Conservation (phyloP, 75 land plant genomes). For the Isoetes taiwanensis region DNA sequence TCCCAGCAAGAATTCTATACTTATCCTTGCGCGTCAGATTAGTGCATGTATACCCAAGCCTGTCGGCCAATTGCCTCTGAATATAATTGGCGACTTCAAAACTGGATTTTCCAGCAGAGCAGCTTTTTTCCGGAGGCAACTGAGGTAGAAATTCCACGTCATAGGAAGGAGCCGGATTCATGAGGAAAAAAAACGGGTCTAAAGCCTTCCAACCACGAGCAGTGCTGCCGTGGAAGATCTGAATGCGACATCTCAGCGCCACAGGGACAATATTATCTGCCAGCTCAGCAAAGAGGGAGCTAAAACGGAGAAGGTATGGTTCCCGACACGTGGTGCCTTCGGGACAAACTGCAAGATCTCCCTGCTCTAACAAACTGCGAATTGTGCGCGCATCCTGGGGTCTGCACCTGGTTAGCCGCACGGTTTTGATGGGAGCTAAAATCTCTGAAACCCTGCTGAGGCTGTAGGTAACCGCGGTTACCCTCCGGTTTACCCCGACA, state of each 20-base stretch:
- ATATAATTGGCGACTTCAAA: not conserved
- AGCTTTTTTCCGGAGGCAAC: conserved; percentile 40
- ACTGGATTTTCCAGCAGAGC: not conserved
- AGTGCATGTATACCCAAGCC: not conserved
- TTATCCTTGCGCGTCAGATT: not conserved
- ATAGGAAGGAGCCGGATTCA: conserved; percentile 68
- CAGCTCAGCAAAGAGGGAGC: conserved; percentile 50
- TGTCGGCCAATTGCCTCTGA: not conserved
- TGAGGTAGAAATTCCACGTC: conserved; percentile 60
- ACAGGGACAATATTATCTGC: conserved; percentile 60
- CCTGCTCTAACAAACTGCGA: not conserved
- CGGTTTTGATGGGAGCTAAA: conserved; percentile 18
- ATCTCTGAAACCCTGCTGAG: conserved; percentile 24
- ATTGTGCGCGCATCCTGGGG: conserved; percentile 6
- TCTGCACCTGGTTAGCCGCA: conserved; percentile 13
- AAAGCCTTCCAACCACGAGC: conserved; percentile 52
- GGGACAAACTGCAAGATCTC: conserved; percentile 36
- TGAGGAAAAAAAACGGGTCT: conserved; percentile 71
- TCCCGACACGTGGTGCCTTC: conserved; percentile 74
- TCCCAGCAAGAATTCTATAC: conserved; percentile 4
- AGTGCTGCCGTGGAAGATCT: conserved; percentile 64
- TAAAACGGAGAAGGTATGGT: conserved; percentile 42
- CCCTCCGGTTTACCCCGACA: not conserved
- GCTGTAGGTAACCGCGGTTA: conserved; percentile 15
- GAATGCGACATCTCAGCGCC: conserved; percentile 45